These are phyloP conservation scores for Candida caryicola DNA, from an alignment of 805 yeast genomes.

Conservation along the genomic window DNA sequence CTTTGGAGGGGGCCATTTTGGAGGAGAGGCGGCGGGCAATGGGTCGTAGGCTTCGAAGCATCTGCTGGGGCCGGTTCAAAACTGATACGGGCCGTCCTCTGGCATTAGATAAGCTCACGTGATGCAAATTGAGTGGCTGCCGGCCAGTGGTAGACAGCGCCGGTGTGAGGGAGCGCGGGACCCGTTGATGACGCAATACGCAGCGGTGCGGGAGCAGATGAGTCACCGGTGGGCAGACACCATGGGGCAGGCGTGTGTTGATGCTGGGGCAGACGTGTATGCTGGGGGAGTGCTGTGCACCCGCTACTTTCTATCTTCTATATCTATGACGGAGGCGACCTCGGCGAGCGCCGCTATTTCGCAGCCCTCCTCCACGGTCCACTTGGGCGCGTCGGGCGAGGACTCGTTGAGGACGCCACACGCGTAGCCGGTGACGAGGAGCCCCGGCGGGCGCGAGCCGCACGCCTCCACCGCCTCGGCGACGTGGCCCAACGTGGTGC, in stretches of 20 bases:
- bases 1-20: conserved; percentile 1
- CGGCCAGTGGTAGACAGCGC: neutral
- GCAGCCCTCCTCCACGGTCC: conserved; percentile 51
- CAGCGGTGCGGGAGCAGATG: too few relatives aligned
- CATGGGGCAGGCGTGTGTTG: too few relatives aligned
- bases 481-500: conserved; percentile 66
- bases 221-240: too few relatives aligned
- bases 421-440: conserved; percentile 76
- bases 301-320: too few relatives aligned
- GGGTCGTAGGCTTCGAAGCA: neutral
- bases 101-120: conserved; percentile 1
- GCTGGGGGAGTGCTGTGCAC: too few relatives aligned
- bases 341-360: too few relatives aligned
- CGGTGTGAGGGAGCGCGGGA: neutral
- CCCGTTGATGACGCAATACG: too few relatives aligned
- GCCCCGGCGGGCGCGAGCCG: conserved; percentile 92
- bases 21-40: neutral
- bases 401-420: conserved; percentile 50
- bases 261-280: too few relatives aligned
- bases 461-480: conserved; percentile 69
- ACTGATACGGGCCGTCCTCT: neutral
- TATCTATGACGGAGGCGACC: conserved; percentile 1
- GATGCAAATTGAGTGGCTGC: neutral
- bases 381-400: conserved; percentile 22
- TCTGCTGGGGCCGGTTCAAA: too few relatives aligned